These are phyloP conservation scores for Suhomyces choctaworum DNA, from an alignment of 1,139 yeast genomes.

Conservation along the genomic window DNA sequence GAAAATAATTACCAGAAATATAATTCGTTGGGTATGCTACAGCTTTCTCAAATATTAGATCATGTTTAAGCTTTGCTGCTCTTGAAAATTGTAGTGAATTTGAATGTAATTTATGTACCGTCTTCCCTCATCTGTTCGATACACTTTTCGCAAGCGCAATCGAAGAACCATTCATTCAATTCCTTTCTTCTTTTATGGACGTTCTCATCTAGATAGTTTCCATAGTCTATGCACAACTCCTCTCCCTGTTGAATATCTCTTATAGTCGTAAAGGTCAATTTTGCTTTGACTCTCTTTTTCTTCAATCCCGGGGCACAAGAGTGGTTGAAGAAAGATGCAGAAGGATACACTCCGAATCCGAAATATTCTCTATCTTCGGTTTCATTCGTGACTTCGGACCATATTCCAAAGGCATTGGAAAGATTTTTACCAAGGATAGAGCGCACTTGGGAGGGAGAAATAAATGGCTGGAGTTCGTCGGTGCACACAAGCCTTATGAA, in stretches of 20 bases:
- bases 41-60: too few relatives aligned
- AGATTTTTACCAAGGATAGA: constrained; percentile 60
- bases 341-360: constrained; percentile 67
- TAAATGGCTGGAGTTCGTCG: constrained; percentile 31
- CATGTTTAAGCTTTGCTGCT: too few relatives aligned
- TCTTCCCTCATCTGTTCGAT: constrained; percentile 1
- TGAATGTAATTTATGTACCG: background rate
- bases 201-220: constrained; percentile 48
- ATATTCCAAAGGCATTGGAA: constrained; percentile 76
- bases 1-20: too few relatives aligned
- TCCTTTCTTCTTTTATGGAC: constrained; percentile 44
- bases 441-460: constrained; percentile 46
- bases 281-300: constrained; percentile 25
- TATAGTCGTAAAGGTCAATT: constrained; percentile 27
- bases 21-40: too few relatives aligned
- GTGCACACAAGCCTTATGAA: constrained; percentile 50
- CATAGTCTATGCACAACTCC: constrained; percentile 65
- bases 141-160: constrained; percentile 57
- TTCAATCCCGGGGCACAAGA: constrained; percentile 36
- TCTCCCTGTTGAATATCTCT: constrained; percentile 40
- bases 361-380: constrained; percentile 58
- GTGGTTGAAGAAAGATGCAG: constrained; percentile 72
- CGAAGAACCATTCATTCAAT: constrained; percentile 61
- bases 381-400: constrained; percentile 48
- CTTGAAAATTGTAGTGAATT: too few relatives aligned